Conservation (phyloP, 495 filamentous ascomycete species). For the Podospora pseudopauciseta region DNA sequence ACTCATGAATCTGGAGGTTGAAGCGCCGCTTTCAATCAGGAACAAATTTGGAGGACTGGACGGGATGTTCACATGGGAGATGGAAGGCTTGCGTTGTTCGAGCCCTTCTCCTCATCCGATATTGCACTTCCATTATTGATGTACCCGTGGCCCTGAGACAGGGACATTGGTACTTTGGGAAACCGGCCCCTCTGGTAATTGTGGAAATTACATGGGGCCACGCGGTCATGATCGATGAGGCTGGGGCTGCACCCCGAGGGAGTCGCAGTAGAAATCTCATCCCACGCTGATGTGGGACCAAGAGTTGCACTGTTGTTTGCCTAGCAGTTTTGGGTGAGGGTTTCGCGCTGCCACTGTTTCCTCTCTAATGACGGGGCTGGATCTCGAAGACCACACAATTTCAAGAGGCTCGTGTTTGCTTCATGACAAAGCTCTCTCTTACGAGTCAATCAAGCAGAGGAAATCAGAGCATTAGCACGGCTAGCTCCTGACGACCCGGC, state of each 20-base stretch:
- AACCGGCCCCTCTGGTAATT: conserved; percentile 15
- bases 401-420: not conserved
- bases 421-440: not conserved
- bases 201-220: conserved; percentile 28
- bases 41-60: not conserved
- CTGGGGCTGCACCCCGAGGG: not conserved
- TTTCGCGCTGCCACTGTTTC: not conserved
- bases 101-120: conserved; percentile 26
- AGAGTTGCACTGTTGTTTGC: not conserved
- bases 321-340: not conserved
- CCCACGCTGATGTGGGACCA: not conserved
- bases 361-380: not conserved
- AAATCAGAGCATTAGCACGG: not conserved
- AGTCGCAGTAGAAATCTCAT: not conserved
- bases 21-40: not conserved
- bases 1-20: not conserved
- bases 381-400: not conserved
- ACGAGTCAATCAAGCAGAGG: not conserved
- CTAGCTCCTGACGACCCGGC: not conserved
- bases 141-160: conserved; percentile 29
- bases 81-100: conserved; percentile 21
- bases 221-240: conserved; percentile 10
- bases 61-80: conserved; percentile 24
- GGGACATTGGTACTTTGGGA: conserved; percentile 20
- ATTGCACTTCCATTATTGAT: conserved; percentile 28